These are phyloP conservation scores for Xylariales sp. DNA, from an alignment of 2,329 filamentous ascomycete species.

Conservation along the genomic window DNA sequence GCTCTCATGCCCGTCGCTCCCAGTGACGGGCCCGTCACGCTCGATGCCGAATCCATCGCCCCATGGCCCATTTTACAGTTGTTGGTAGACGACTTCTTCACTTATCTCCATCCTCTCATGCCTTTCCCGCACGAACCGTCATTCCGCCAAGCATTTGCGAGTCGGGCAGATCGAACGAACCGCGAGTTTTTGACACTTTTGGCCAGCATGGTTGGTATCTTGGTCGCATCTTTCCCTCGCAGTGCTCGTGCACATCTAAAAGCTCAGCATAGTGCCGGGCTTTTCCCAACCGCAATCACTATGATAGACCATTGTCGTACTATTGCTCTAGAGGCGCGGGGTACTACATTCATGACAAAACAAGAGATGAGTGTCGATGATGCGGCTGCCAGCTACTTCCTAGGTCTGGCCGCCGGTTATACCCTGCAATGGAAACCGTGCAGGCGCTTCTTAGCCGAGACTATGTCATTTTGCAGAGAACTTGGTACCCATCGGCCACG, in stretches of 20 bases:
- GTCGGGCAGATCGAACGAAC: constrained; percentile 73
- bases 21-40: constrained; percentile 52
- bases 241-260: constrained; percentile 78
- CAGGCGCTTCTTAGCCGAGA: constrained; percentile 78
- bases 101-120: constrained; percentile 80
- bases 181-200: constrained; percentile 76
- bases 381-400: constrained; percentile 80
- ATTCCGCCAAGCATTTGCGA: constrained; percentile 75
- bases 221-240: constrained; percentile 82
- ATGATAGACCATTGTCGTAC: constrained; percentile 78
- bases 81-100: constrained; percentile 84
- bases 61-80: constrained; percentile 75
- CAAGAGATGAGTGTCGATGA: constrained; percentile 68
- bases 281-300: constrained; percentile 75
- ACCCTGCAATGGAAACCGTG: constrained; percentile 75
- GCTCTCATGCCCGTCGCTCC: constrained; percentile 60
- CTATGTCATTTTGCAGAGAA: constrained; percentile 74
- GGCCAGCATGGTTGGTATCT: constrained; percentile 77
- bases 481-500: constrained; percentile 72
- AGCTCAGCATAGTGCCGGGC: constrained; percentile 69
- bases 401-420: constrained; percentile 74
- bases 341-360: constrained; percentile 59
- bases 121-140: constrained; percentile 84
- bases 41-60: constrained; percentile 76
- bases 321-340: constrained; percentile 75